Conservation (phyloP, 345 rosid species). For the Euclidium syriacum region DNA sequence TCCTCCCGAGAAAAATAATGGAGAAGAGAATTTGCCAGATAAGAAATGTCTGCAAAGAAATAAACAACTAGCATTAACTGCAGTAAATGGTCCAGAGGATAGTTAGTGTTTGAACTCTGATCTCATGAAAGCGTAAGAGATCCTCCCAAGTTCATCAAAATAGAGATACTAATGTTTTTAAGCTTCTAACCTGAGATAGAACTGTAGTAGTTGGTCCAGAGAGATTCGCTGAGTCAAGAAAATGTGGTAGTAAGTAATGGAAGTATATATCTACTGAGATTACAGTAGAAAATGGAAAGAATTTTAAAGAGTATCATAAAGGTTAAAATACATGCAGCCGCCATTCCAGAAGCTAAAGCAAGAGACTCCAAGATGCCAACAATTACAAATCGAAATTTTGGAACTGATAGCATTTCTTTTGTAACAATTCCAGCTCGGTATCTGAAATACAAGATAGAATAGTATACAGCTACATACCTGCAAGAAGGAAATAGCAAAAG, state of each 20-base stretch:
- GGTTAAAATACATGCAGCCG: conserved; percentile 66
- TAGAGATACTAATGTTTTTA: neutral
- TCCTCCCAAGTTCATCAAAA: neutral
- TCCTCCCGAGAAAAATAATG: conserved; percentile 75
- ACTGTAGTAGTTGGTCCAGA: conserved; percentile 90
- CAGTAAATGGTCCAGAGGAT: neutral
- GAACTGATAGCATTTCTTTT: conserved; percentile 87
- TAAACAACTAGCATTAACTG: neutral
- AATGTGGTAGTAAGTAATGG: conserved; percentile 16
- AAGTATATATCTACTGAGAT: neutral
- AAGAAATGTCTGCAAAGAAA: conserved; percentile 73
- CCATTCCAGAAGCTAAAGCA: conserved; percentile 93
- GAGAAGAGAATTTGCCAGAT: conserved; percentile 96
- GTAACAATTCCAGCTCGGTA: conserved; percentile 83
- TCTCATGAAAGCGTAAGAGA: neutral
- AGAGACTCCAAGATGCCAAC: conserved; percentile 91
- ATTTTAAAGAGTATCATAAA: neutral
- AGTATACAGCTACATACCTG: conserved; percentile 81
- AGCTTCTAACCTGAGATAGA: conserved; percentile 76
- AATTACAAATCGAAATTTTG: conserved; percentile 65
- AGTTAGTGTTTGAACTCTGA: neutral
- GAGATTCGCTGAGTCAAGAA: conserved; percentile 69
- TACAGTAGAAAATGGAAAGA: neutral
- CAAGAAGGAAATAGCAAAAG: neutral
- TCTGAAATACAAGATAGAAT: conserved; percentile 60